phyloP scores from a whole-genome alignment of 2,329 filamentous ascomycete species.

The Colletotrichum scovillei region DNA sequence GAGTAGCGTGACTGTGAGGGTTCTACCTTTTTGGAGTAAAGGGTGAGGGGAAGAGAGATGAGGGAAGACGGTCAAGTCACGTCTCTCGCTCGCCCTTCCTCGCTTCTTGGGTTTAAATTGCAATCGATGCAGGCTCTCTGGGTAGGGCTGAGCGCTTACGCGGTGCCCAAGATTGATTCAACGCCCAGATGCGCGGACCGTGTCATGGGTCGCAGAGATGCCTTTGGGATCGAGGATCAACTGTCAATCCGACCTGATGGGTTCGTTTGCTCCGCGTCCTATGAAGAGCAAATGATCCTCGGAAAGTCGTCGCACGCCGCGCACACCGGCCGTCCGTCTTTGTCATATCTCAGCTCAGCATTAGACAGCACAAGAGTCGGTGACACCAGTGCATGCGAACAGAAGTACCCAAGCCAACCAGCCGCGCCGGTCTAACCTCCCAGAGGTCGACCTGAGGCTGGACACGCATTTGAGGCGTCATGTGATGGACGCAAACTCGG shows the following conservation, averaged over 20 bases:
- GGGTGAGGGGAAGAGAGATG: not conserved
- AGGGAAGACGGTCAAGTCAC: not conserved
- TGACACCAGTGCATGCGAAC: not conserved
- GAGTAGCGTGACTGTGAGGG: not conserved
- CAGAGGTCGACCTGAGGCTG: not conserved
- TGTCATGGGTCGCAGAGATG: slow-evolving; percentile 6
- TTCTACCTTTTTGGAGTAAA: not conserved
- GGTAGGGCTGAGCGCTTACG: slow-evolving; percentile 15
- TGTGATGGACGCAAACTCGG: slow-evolving; percentile 6
- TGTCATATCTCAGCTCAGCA: slow-evolving; percentile 12
- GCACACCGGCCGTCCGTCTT: slow-evolving; percentile 1
- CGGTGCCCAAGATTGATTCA: not conserved
- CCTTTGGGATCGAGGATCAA: slow-evolving; percentile 9
- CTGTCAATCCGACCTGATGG: slow-evolving; percentile 31
- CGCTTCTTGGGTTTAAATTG: slow-evolving; percentile 1
- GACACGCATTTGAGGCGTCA: not conserved
- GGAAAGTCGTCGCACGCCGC: not conserved
- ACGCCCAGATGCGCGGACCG: not conserved
- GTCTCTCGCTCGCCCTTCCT: not conserved
- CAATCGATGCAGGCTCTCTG: slow-evolving; percentile 6
- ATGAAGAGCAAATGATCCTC: slow-evolving; percentile 29
- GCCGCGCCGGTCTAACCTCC: not conserved
- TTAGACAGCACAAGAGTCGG: not conserved
- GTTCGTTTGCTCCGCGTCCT: slow-evolving; percentile 22
- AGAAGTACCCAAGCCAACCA: not conserved